Evolutionary conservation across 768 basidiomycete species (phyloP).

Genomic region (Mycena belliarum): DNA sequence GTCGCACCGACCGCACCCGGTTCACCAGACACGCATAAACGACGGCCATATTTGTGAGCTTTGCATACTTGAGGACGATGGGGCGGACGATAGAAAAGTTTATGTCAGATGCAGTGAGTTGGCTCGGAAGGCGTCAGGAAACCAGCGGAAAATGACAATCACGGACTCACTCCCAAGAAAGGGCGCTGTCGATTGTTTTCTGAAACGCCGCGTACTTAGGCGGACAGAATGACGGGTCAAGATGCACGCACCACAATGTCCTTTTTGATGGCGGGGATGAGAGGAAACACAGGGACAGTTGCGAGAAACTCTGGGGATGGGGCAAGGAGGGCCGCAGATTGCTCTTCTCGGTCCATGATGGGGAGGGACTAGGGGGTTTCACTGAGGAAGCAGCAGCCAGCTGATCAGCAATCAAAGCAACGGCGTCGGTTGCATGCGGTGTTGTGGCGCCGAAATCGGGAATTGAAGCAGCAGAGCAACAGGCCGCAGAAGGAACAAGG

Average conservation of each 20-base stretch:
- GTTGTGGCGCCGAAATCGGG: too few relatives aligned
- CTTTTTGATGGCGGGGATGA: slow-evolving; percentile 70
- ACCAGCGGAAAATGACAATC: not conserved
- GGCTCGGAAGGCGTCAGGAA: slow-evolving; percentile 41
- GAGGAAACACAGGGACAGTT: slow-evolving; percentile 75
- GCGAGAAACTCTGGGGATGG: slow-evolving; percentile 60
- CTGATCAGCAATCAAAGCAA: too few relatives aligned
- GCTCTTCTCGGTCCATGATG: slow-evolving; percentile 48
- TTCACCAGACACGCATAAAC: slow-evolving; percentile 70
- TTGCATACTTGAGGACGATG: slow-evolving; percentile 67
- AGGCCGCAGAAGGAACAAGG: too few relatives aligned
- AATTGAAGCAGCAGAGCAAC: too few relatives aligned
- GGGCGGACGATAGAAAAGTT: slow-evolving; percentile 81
- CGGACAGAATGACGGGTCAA: slow-evolving; percentile 2
- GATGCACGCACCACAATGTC: slow-evolving; percentile 61
- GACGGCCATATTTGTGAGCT: slow-evolving; percentile 45
- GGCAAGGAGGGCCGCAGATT: slow-evolving; percentile 43
- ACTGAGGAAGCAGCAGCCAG: too few relatives aligned
- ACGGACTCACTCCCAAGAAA: slow-evolving; percentile 89
- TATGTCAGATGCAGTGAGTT: slow-evolving; percentile 80
- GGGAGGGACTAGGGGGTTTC: too few relatives aligned
- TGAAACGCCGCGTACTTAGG: slow-evolving; percentile 27
- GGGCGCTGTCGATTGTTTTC: slow-evolving; percentile 62
- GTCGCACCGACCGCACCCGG: slow-evolving; percentile 35
- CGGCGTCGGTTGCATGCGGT: too few relatives aligned